These are phyloP conservation scores for Chlamydomonas sp. DNA, from an alignment of 139 green algal species.

Conservation along the genomic window DNA sequence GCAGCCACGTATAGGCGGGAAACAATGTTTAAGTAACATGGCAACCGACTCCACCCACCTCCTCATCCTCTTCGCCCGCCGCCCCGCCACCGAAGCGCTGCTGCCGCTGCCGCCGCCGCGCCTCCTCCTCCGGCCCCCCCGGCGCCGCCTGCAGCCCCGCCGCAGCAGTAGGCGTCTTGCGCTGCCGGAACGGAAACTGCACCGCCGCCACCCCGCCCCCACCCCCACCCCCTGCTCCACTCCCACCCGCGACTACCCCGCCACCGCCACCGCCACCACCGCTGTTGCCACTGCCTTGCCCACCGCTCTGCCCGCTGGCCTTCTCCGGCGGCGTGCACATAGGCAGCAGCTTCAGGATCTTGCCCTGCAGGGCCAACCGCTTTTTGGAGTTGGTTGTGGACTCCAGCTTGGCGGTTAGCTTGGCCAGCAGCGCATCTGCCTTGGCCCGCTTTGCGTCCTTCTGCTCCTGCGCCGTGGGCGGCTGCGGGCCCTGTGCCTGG, in stretches of 20 bases:
- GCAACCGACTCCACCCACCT: not conserved
- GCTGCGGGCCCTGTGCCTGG: no score
- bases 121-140: not conserved
- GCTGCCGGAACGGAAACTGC: constrained; percentile 2
- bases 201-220: no score
- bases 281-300: not conserved
- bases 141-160: not conserved
- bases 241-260: not conserved
- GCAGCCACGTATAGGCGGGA: no score
- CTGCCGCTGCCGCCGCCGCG: constrained; percentile 14
- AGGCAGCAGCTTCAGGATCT: constrained; percentile 17
- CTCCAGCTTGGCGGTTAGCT: not conserved
- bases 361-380: constrained; percentile 7
- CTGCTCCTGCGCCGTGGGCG: no score
- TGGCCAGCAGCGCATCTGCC: not conserved
- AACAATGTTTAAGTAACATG: not conserved
- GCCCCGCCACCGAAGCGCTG: constrained; percentile 5
- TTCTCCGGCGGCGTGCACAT: not conserved
- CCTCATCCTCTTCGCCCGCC: not conserved
- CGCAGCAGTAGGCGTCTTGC: not conserved
- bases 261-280: not conserved
- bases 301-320: not conserved
- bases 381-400: not conserved
- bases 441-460: not conserved
- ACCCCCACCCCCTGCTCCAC: not conserved